Evolutionary conservation across 805 yeast genomes (phyloP), one percentile per base, ranked within the genome.

Genomic region (Candida sithepensis): DNA sequence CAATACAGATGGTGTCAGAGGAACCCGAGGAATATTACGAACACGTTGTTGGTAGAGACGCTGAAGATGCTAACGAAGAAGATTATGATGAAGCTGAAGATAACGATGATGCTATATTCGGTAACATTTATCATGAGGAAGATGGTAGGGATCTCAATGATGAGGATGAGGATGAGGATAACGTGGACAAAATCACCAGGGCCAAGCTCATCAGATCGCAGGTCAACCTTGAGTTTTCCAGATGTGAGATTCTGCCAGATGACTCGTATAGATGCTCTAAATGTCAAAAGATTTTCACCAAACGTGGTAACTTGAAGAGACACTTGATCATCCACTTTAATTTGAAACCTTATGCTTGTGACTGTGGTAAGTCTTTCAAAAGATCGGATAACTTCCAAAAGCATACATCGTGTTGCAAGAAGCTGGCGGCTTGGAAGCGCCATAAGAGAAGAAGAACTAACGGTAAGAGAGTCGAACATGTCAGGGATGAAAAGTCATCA

Each of bases 361-460:
- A 47, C 3, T 59, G 63, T 43, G 63, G 61, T 7, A 54, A 52
- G 36, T 52, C 55, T 2, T 59, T 59, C 49, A 56, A 55, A 42
- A 46, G 63, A 41, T 57, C 61, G 1, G 63, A 59, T 40, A 59
- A 59, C 33, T 59, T 41, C 42, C 58, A 56, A 41, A 57, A 54
- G 18, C 63, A 59, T 46, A 46, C 48, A 5, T 41, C 43, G 8
- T 48, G 54, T 14, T 59, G 63, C 45, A 59, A 53, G 28, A 42
- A 10, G 32, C 52, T 30, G 23, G 48, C 21, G 30, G 18, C 14
- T 21, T 39, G 40, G 46, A 46, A 33, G 19, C 24, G 38, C 18
- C 24, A 26, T 21, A 30, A 42, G 16, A 36, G 38, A 37, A 20
- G 46, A 12, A 19, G 46, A 37, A 38, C 21, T 28, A 9, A 12